Base-by-base conservation (phyloP, 495 filamentous ascomycete species). In the Aspergillus haitiensis region DNA sequence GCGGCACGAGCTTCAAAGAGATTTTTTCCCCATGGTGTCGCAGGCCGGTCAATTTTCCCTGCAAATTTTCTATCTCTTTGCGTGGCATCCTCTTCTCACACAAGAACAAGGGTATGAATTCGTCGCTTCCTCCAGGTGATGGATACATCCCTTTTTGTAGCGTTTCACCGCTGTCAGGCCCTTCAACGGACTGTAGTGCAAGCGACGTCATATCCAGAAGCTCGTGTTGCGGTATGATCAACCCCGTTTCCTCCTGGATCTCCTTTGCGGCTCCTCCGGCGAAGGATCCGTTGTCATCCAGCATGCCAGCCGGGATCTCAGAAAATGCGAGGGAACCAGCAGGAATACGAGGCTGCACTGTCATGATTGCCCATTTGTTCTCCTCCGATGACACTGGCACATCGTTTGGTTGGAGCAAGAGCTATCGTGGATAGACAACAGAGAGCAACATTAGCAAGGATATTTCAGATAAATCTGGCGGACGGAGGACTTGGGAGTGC, bases 251-350 rank as follows among this genome's bases (percentile, higher is more conserved):
- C 72, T 96, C 90, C 21, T 85, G 62, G 51, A 96, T 93, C 73
- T 97, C 92, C 56, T 82, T 84, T 13, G 91, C 91, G 0, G 92
- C 92, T 2, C 81, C 82, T 3, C 92, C 91, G 6, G 81, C 78
- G 72, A 96, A 96, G 4, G 81, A 84, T 21, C 88, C 88, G 40
- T 73, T 78, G 59, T 90, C 85, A 65, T 96, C 92, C 7, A 97
- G 82, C 91, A 96, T 96, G 6, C 92, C 92, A 0, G 92, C 92
- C 0, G 92, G 92, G 16, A 97, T 76, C 69, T 97, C 92, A 11
- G 86, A 75, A 63, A 96, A 87, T 8, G 81, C 79, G 8, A 97
- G 75, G 6, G 86, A 88, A 0, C 89, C 91, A 9, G 88, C 90
- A 0, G 93, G 83, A 16, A 95, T 80, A 37, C 92, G 88, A 27